Evolutionary conservation across 345 rosid species (phyloP).

Genomic region (thale cress (Arabidopsis thaliana)): TAIR10.1 NC_003070.9:26809001-26809500

Average conservation of each 20-base stretch:
- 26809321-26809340: conserved; percentile 41
- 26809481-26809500: conserved; percentile 39
- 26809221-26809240: conserved; percentile 17
- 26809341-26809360: conserved; percentile 30
- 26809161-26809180: conserved; percentile 1
- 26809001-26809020: conserved; percentile 94
- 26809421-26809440: conserved; percentile 35
- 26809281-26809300: conserved; percentile 35
- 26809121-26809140: conserved; percentile 89
- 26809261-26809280: not conserved
- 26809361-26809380: not conserved
- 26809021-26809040: conserved; percentile 73
- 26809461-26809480: conserved; percentile 41
- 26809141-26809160: conserved; percentile 80
- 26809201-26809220: conserved; percentile 49
- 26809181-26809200: conserved; percentile 28
- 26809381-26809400: conserved; percentile 32
- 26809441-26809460: conserved; percentile 39
- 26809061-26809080: conserved; percentile 79
- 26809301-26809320: conserved; percentile 30
- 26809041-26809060: conserved; percentile 71
- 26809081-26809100: conserved; percentile 68
- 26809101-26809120: conserved; percentile 74
- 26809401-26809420: conserved; percentile 33
- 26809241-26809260: conserved; percentile 27